phyloP scores from a whole-genome alignment of 345 rosid species.

The Melaleuca quinquenervia region DNA sequence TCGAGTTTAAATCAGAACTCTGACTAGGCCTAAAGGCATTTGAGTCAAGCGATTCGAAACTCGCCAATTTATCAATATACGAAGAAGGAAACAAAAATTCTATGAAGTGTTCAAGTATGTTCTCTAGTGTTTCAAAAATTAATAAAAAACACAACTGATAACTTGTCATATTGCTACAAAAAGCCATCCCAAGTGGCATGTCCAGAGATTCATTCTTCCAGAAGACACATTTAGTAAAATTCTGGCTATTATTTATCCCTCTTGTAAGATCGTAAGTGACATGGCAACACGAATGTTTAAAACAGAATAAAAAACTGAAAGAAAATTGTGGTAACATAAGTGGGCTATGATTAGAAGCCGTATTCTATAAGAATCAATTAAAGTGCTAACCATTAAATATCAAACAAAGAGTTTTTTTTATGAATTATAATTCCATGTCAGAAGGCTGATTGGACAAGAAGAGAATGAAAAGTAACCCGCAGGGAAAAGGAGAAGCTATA shows the following conservation, averaged over 20 bases:
- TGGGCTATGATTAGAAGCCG: background rate
- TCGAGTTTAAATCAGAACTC: background rate
- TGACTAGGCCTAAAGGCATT: background rate
- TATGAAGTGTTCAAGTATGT: background rate
- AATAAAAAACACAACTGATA: background rate
- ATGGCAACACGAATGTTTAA: background rate
- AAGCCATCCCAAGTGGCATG: background rate
- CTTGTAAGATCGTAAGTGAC: background rate
- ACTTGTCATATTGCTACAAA: background rate
- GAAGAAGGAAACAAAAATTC: background rate
- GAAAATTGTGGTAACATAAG: background rate
- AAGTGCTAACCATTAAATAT: background rate
- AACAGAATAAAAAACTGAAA: background rate
- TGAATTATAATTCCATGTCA: background rate
- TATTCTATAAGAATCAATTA: background rate
- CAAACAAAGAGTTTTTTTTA: background rate
- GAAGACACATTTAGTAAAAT: background rate
- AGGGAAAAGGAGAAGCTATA: constrained; percentile 1
- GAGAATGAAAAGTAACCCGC: background rate
- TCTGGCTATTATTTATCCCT: background rate
- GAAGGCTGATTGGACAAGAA: background rate
- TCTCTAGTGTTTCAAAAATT: background rate
- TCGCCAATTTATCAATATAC: background rate
- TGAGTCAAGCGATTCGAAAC: background rate
- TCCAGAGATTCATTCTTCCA: background rate